Base-by-base conservation (phyloP, 1,284 basidiomycete genomes). In the Pseudozyma sp. region DNA sequence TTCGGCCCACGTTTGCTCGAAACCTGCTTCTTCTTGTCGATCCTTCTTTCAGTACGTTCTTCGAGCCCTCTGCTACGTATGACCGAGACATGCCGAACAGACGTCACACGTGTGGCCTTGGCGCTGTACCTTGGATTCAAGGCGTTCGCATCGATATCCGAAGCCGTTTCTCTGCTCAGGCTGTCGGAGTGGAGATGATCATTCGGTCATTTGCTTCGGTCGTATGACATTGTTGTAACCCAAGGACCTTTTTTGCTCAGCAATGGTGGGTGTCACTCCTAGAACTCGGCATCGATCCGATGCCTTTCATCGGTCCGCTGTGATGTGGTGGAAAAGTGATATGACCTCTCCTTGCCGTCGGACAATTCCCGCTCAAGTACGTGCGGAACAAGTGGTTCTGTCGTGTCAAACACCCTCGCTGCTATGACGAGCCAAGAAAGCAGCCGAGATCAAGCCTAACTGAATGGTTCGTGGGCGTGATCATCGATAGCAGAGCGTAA, bases 41-140 rank as follows among this genome's bases (percentile, higher is more conserved):
- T 60, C 43, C 43, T 53, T 52, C 25, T 31, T 31, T 31, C 25
- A 6, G 25, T 31, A 3, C 25, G 25, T 31, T 31, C 25, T 31
- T 31, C 3, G 6, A 31, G 25, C 25, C 25, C 21, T 48, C 13
- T 53, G n/a, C 8, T 50, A 31, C 2, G 51, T 47, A 50, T 31
- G 59, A 61, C 59, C 59, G 59, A 61, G 38, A 54, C 59, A 54
- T 48, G 52, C 59, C 59, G 59, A 61, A 54, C 18, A 45, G 8
- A 14, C 25, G 25, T 31, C 25, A 31, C 25, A 48, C 45, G 35
- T n/a, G 18, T 8, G 5, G 16, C 51, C 21, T 11, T 42, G 36
- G 34, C 34, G 42, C 31, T 47, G 54, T 47, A 38, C 44, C 54
- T 3, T 18, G 35, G 49, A 35, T 34, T 39, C 2, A 34, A 4